Conservation (phyloP, 352 stramenopile species). For the Phytophthora nicotianae region DNA sequence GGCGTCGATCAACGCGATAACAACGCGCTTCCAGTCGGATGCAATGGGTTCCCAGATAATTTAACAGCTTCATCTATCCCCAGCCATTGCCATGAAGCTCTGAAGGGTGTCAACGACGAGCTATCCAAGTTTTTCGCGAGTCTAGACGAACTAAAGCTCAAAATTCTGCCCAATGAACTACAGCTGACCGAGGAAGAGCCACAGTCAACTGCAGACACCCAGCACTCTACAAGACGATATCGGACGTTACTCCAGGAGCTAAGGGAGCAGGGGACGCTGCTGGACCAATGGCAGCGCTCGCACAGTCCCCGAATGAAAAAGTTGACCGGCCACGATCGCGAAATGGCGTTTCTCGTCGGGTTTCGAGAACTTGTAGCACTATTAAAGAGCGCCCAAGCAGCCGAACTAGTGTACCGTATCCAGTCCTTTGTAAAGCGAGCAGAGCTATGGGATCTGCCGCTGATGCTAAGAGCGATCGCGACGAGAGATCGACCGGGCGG, state of each 20-base stretch:
- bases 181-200: slow-evolving; percentile 25
- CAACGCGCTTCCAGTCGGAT: not conserved
- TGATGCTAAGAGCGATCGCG: slow-evolving; percentile 48
- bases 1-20: slow-evolving; percentile 34
- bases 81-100: slow-evolving; percentile 46
- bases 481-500: slow-evolving; percentile 54
- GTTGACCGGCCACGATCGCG: slow-evolving; percentile 46
- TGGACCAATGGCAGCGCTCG: slow-evolving; percentile 52
- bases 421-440: slow-evolving; percentile 76
- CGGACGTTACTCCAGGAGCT: slow-evolving; percentile 59
- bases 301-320: slow-evolving; percentile 38
- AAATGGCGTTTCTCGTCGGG: slow-evolving; percentile 63
- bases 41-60: not conserved
- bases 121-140: slow-evolving; percentile 37
- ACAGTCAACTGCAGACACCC: not conserved
- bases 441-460: slow-evolving; percentile 56
- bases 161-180: slow-evolving; percentile 45
- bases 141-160: slow-evolving; percentile 50
- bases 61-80: slow-evolving; percentile 15
- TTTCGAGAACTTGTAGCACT: slow-evolving; percentile 65
- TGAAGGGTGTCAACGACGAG: slow-evolving; percentile 51
- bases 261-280: slow-evolving; percentile 34
- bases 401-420: slow-evolving; percentile 81
- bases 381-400: slow-evolving; percentile 63
- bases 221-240: slow-evolving; percentile 11